Evolutionary conservation across 2,329 filamentous ascomycete genomes (phyloP), one percentile per base, ranked within the genome.

Genomic region (Dothistroma pini): DNA sequence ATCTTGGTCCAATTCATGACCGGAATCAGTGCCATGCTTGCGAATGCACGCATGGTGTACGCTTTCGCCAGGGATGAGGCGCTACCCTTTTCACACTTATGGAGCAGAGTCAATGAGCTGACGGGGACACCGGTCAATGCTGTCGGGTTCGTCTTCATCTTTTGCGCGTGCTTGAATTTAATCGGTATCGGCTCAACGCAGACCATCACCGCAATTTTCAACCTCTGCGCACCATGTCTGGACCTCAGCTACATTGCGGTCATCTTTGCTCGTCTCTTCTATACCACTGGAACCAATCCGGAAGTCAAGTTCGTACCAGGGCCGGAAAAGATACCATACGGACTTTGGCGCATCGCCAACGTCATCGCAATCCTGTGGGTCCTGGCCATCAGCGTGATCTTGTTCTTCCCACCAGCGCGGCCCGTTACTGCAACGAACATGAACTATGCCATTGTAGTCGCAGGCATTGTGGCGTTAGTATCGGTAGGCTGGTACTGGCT

Each of bases 1-100:
- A 84, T 87, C 61, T 77, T 88, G 0, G 83, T 88, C 2, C 85
- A 87, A 62, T 84, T 86, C 71, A 87, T 88, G 74, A 87, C 85
- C 0, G 84, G 85, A 21, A 85, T 84, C 58, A 83, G 83, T 19
- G 85, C 85, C 4, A 85, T 87, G 84, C 72, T 87, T 51, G 84
- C 85, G 38, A 84, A 87, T 71, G 85, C 69, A 25, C 70, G 74
- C 58, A 73, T 77, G 68, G 65, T 75, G 21, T 73, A 72, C 60
- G 73, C 75, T 11, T 78, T 78, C 55, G 75, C 76, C 0, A 72
- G 76, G 56, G 76, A 78, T 59, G 68, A 75, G 57, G 76, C 74
- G 0, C 60, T 75, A 9, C 76, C 76, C 0, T 79, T 73, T 59
- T 70, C 71, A 12, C 35, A 66, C 4, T 72, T 74, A 31, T 77